A percentile compares a stretch with the other conserved stretches of the same genome.
Evolutionary conservation across 176 grass and related monocot genomes (phyloP).

Genomic region (Hordeum vulgare): DNA sequence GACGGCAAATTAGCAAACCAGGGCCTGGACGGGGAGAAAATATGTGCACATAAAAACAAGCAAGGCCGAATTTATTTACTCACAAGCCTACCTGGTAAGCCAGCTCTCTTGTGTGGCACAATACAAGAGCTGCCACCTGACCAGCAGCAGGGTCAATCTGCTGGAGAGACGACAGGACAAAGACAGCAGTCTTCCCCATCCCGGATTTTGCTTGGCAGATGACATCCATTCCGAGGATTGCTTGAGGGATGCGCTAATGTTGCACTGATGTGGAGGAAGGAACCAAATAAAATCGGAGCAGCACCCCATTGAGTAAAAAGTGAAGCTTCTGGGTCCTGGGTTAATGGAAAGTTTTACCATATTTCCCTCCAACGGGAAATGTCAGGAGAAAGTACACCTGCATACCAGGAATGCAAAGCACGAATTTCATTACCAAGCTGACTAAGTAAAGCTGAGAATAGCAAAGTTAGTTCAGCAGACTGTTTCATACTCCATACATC

Average conservation of each 20-base stretch:
- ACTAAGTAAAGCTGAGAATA: too few relatives aligned
- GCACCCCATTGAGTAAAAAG: conserved; percentile 89
- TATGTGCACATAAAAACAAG: too few relatives aligned
- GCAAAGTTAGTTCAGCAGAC: background rate
- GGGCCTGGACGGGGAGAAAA: background rate
- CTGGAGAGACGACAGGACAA: conserved; percentile 90
- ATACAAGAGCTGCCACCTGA: conserved; percentile 82
- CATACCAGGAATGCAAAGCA: background rate
- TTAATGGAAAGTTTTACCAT: conserved; percentile 94
- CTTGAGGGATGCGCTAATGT: conserved; percentile 99
- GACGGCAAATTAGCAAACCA: background rate
- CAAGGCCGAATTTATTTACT: background rate
- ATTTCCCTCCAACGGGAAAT: conserved; percentile 64
- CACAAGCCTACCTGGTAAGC: conserved; percentile 70
- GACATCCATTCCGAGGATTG: conserved; percentile 98
- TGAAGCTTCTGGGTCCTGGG: conserved; percentile 63
- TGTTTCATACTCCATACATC: background rate
- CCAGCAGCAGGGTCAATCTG: conserved; percentile 90
- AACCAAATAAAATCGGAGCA: conserved; percentile 93
- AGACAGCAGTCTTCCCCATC: conserved; percentile 98
- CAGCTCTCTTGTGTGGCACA: conserved; percentile 92
- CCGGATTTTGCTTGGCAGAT: conserved; percentile 99
- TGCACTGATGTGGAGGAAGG: conserved; percentile 79
- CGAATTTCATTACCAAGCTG: background rate
- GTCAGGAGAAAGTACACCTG: conserved; percentile 79